phyloP scores from a whole-genome alignment of 768 basidiomycete species.

The Pholiota microspora region DNA sequence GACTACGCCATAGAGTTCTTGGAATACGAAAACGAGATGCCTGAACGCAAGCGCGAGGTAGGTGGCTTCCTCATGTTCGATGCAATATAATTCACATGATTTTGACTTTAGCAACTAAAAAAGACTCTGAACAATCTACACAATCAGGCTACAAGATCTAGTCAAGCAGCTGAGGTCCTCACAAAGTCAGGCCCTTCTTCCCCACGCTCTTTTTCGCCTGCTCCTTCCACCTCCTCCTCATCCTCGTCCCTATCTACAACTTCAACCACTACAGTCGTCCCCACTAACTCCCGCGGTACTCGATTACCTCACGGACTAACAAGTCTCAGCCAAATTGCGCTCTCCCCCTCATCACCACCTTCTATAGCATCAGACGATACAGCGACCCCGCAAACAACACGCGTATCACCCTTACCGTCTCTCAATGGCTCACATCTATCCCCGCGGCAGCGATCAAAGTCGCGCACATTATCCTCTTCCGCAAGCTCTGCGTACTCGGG shows the following conservation, averaged over 20 bases:
- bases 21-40: slow-evolving; percentile 67
- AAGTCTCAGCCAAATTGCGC: slow-evolving; percentile 21
- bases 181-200: slow-evolving; percentile 21
- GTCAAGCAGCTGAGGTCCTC: slow-evolving; percentile 15
- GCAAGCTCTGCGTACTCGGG: slow-evolving; percentile 22
- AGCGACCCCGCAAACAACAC: slow-evolving; percentile 28
- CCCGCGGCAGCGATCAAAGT: slow-evolving; percentile 22
- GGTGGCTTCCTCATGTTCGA: slow-evolving; percentile 10
- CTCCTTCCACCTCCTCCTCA: slow-evolving; percentile 59
- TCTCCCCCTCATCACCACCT: slow-evolving; percentile 29
- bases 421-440: not conserved
- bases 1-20: slow-evolving; percentile 77
- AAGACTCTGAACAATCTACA: slow-evolving; percentile 40
- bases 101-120: slow-evolving; percentile 33
- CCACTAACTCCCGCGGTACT: slow-evolving; percentile 22
- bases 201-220: slow-evolving; percentile 42
- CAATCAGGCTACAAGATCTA: slow-evolving; percentile 33
- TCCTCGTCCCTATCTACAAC: slow-evolving; percentile 70
- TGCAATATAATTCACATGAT: not conserved
- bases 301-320: slow-evolving; percentile 23
- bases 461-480: slow-evolving; percentile 24
- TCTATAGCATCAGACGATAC: slow-evolving; percentile 39
- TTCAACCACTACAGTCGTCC: slow-evolving; percentile 72
- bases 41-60: slow-evolving; percentile 51
- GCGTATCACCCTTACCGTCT: slow-evolving; percentile 11